Evolutionary conservation across 2,329 filamentous ascomycete genomes (phyloP), one percentile per base, ranked within the genome.

Genomic region (Parastagonospora avenae): DNA sequence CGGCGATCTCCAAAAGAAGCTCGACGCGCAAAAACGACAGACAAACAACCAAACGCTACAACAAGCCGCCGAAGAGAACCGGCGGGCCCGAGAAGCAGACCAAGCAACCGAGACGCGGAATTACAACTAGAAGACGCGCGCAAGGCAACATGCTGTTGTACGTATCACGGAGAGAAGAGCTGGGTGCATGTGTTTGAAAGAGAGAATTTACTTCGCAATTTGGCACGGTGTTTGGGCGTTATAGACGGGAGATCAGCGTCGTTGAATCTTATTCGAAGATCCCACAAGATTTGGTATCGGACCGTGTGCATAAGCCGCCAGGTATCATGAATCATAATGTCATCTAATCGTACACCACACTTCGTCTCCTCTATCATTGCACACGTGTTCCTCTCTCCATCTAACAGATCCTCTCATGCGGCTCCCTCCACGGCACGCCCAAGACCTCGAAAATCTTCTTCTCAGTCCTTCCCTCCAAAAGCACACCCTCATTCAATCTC

Each of bases 371-470:
- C 6, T 9, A 7, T 39, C 12, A 4, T 39, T 24, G 11, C 16
- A 19, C 16, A 8, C 16, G 12, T 24, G 15, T 6, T 24, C 16
- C n/a, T 4, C 10, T 27, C n/a, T 4, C 16, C 37, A 32, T 10
- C 33, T 39, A 73, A 32, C 68, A 72, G 11, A 72, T 62, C 49
- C 68, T 50, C 48, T 72, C 63, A 37, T 48, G 80, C 71, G 70
- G 66, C 48, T 70, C 90, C 62, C 91, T 83, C 89, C 91, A 97
- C 36, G 88, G 85, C n/a, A 96, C 91, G 0, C 88, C 90, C 48
- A 97, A 73, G 8, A 87, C 77, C 74, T 89, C 86, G 71, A 96
- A 96, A 32, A 96, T 96, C 67, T 75, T 84, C 77, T 78, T 87
- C 80, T 96, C 92, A 62, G 89, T 83, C 51, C 79, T 79, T 0